phyloP scores from a whole-genome alignment of 179 eudicot species.

The Monotropa hypopitys region DNA sequence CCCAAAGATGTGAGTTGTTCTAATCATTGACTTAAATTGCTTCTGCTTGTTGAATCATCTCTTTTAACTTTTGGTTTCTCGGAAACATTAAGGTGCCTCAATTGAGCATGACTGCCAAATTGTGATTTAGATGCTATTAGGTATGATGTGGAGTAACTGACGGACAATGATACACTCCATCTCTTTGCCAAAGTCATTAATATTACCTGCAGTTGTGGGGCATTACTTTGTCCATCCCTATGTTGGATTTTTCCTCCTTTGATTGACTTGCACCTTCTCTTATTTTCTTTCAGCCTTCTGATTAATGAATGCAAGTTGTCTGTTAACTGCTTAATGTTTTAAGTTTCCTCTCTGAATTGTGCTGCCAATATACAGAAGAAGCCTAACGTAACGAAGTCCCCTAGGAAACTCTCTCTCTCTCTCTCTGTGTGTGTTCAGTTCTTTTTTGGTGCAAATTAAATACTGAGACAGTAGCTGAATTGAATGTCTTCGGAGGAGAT shows the following conservation, averaged over 20 bases:
- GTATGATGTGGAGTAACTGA: not conserved
- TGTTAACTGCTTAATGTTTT: not conserved
- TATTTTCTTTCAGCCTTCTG: not conserved
- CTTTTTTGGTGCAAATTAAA: not conserved
- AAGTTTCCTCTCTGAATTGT: not conserved
- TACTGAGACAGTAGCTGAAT: not conserved
- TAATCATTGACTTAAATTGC: not conserved
- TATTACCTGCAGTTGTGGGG: not conserved
- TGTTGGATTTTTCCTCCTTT: not conserved
- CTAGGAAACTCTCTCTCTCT: not conserved
- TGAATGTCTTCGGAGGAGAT: not conserved
- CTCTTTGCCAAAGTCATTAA: not conserved
- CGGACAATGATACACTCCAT: not conserved
- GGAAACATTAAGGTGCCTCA: not conserved
- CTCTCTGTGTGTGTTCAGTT: not conserved
- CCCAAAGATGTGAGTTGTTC: slow-evolving; percentile 72
- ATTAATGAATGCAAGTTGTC: not conserved
- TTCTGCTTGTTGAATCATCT: not conserved
- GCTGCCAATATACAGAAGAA: not conserved
- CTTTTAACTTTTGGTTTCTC: not conserved
- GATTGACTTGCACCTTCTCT: not conserved
- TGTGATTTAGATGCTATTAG: not conserved
- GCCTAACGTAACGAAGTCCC: not conserved
- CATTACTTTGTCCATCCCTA: not conserved
- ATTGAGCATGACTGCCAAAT: not conserved